These are phyloP conservation scores for Glycyrrhiza uralensis DNA, from an alignment of 306 rosid species.

Conservation along the genomic window DNA sequence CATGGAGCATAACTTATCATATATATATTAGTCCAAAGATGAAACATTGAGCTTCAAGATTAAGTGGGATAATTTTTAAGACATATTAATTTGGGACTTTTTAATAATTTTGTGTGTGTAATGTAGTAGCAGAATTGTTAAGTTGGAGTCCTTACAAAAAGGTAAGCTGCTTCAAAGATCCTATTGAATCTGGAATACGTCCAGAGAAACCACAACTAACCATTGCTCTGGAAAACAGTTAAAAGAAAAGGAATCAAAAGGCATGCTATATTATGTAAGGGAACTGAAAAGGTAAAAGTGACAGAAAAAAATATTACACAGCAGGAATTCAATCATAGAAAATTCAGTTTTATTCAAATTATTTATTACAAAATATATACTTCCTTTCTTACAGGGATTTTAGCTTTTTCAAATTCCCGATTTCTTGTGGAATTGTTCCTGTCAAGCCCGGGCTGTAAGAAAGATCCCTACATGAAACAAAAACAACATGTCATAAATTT, in stretches of 20 bases:
- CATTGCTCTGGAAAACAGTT: slow-evolving; percentile 45
- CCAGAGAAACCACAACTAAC: slow-evolving; percentile 69
- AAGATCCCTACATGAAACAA: slow-evolving; percentile 53
- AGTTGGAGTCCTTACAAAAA: slow-evolving; percentile 55
- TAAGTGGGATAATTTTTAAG: not conserved
- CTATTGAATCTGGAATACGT: slow-evolving; percentile 61
- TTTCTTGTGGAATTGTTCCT: slow-evolving; percentile 55
- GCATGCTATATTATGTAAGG: not conserved
- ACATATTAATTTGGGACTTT: not conserved
- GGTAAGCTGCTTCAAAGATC: slow-evolving; percentile 47
- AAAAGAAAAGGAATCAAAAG: slow-evolving; percentile 1
- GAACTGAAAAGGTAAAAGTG: not conserved
- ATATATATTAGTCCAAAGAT: slow-evolving; percentile 1
- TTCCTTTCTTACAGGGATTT: slow-evolving; percentile 48
- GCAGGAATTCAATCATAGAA: slow-evolving; percentile 6
- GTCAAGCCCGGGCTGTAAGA: slow-evolving; percentile 53
- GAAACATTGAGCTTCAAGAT: not conserved
- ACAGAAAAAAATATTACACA: not conserved
- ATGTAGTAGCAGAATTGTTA: not conserved
- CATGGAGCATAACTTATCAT: not conserved
- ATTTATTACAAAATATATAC: not conserved
- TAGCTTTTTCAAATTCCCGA: slow-evolving; percentile 59
- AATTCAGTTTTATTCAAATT: slow-evolving; percentile 1
- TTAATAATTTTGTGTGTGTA: not conserved
- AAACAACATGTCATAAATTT: not conserved